Base-by-base conservation (phyloP, 768 basidiomycete genomes). In the Paxillus ammoniavirescens region DNA sequence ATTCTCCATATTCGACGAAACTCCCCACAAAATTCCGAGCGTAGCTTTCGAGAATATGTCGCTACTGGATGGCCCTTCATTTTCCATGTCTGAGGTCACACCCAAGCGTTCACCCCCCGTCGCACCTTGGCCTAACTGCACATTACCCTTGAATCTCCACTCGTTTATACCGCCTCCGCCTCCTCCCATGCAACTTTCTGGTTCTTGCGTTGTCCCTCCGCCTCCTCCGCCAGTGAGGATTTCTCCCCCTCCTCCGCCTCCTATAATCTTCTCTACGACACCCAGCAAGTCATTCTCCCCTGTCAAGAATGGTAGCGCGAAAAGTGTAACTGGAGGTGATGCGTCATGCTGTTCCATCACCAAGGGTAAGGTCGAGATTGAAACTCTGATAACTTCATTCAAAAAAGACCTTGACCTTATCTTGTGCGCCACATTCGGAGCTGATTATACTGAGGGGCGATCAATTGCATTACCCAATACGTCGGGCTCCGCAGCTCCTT, bases 1-100 rank as follows among this genome's bases (percentile, higher is more conserved):
- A 63, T 86, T 91, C 70, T 73, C 77, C 17, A 74, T 91, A 15
- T 72, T 74, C 51, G 85, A 87, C 54, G 79, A 77, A 60, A 73
- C 69, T 9, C 67, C 72, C 8, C 72, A 73, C 68, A 74, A 76
- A 58, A 56, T 65, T 1, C 70, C 74, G 0, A 53, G 50, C 37
- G 37, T 49, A 6, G 23, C 36, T 3, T 37, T 52, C 13, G 53
- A 54, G n/a, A 49, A 42, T 47, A 28, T 28, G n/a, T 54, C 59
- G 4, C 42, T 57, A 28, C 46, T 56, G n/a, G 51, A 47, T 40
- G 3, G 23, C 40, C 15, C 45, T 8, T 12, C 55, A 31, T 3
- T 46, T n/a, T 28, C 55, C 3, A 43, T 28, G 30, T 47, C 52
- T 1, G 59, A 50, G 13, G 23, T 45, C 18, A 42, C 31, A 3